Conservation (phyloP, 208 protist genomes). For the Blechomonas ayalai region DNA sequence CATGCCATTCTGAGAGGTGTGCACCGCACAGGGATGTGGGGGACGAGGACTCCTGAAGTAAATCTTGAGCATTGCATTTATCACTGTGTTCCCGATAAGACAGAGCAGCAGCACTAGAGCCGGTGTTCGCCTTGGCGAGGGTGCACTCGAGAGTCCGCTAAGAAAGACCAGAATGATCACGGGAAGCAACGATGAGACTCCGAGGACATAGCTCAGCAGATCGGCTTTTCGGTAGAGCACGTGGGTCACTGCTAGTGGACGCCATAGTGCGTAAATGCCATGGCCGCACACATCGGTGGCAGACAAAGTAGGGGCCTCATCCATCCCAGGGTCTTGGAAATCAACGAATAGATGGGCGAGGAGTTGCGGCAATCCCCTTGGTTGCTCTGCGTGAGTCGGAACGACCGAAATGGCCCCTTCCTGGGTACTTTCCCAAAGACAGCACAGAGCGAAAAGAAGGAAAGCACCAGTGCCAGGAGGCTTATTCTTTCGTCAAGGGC, state of each 20-base stretch:
- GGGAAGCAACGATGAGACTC: slow-evolving; percentile 43
- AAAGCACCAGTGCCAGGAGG: too few relatives aligned
- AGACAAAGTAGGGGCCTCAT: too few relatives aligned
- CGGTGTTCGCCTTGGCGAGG: slow-evolving; percentile 20
- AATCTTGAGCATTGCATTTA: slow-evolving; percentile 47
- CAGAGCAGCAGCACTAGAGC: slow-evolving; percentile 49
- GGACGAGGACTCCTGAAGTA: slow-evolving; percentile 30
- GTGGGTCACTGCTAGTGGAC: slow-evolving; percentile 46
- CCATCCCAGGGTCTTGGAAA: too few relatives aligned
- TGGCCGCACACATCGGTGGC: too few relatives aligned
- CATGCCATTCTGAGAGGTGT: slow-evolving; percentile 52
- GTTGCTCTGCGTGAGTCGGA: too few relatives aligned
- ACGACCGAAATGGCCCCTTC: too few relatives aligned
- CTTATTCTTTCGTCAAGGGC: too few relatives aligned
- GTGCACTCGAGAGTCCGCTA: slow-evolving; percentile 42
- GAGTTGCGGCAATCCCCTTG: too few relatives aligned
- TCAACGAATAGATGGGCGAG: too few relatives aligned
- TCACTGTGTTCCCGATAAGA: slow-evolving; percentile 24
- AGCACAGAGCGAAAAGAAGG: too few relatives aligned
- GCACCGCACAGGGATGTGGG: slow-evolving; percentile 19
- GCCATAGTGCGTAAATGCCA: too few relatives aligned
- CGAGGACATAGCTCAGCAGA: slow-evolving; percentile 45
- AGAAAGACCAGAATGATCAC: slow-evolving; percentile 58
- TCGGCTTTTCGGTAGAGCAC: slow-evolving; percentile 38
- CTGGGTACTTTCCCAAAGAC: too few relatives aligned